Conservation (phyloP, 1,284 basidiomycete genomes). For the Sporisorium graminicola region DNA sequence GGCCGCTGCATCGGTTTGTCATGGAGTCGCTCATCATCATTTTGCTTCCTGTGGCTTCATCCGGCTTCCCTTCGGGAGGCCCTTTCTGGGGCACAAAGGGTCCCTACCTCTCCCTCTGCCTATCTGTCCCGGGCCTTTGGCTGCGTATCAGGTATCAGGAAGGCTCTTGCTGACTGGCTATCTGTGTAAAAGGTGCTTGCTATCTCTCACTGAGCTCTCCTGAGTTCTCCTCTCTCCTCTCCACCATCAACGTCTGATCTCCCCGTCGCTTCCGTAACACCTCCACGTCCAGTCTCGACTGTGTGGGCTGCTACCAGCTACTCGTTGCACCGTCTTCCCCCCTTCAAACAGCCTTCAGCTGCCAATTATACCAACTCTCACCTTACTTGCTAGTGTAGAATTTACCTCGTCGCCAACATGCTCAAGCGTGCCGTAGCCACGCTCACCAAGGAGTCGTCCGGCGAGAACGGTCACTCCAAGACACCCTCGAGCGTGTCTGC, state of each 20-base stretch:
- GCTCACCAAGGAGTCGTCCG: slow-evolving; percentile 37
- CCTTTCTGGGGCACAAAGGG: neutral
- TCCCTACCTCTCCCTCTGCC: neutral
- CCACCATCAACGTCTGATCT: neutral
- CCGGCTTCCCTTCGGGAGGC: neutral
- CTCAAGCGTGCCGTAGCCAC: slow-evolving; percentile 41
- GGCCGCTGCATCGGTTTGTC: neutral
- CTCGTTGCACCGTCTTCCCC: neutral
- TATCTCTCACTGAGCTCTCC: neutral
- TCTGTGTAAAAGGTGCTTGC: neutral
- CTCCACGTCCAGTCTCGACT: slow-evolving; percentile 56
- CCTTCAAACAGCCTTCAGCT: neutral
- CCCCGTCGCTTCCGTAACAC: slow-evolving; percentile 16
- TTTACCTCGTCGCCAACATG: slow-evolving; percentile 13
- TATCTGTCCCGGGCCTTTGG: neutral
- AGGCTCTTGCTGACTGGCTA: no score
- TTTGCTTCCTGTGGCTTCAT: neutral
- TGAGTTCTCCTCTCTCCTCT: neutral
- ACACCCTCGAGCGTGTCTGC: slow-evolving; percentile 7
- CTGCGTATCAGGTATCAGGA: no score
- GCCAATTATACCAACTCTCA: neutral
- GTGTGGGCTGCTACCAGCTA: slow-evolving; percentile 39
- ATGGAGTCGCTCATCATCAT: neutral
- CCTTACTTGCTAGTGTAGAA: neutral
- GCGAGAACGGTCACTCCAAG: slow-evolving; percentile 26